These are phyloP conservation scores for Pseudogymnoascus sp. DNA, from an alignment of 2,329 filamentous ascomycete species.

Conservation along the genomic window DNA sequence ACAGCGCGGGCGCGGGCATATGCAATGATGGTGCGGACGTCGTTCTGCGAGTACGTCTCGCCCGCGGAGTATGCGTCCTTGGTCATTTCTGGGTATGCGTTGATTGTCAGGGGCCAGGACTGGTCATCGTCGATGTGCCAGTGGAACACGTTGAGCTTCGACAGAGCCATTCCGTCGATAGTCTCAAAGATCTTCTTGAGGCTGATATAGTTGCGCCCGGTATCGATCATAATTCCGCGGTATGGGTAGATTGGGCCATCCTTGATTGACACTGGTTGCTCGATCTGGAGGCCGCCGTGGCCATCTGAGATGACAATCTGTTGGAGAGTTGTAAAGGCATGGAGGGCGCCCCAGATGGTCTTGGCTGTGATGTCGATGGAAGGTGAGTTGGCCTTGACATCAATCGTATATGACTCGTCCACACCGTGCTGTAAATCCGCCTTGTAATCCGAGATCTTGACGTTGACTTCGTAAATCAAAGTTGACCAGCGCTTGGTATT, in stretches of 20 bases:
- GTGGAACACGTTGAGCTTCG: slow-evolving; percentile 76
- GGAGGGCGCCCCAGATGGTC: slow-evolving; percentile 61
- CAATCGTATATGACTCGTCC: slow-evolving; percentile 70
- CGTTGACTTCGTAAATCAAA: slow-evolving; percentile 36
- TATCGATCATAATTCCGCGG: slow-evolving; percentile 72
- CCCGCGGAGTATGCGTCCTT: slow-evolving; percentile 65
- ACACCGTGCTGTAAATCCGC: slow-evolving; percentile 50
- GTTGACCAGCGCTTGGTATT: slow-evolving; percentile 25
- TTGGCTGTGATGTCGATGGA: slow-evolving; percentile 47
- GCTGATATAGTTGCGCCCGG: slow-evolving; percentile 63
- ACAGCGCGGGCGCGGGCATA: slow-evolving; percentile 64
- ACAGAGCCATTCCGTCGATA: slow-evolving; percentile 68
- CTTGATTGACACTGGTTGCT: slow-evolving; percentile 59
- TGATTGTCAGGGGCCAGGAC: slow-evolving; percentile 75
- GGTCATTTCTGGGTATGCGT: slow-evolving; percentile 62
- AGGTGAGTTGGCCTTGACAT: slow-evolving; percentile 40
- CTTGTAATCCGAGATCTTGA: slow-evolving; percentile 38
- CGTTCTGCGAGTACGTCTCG: slow-evolving; percentile 57
- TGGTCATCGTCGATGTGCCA: slow-evolving; percentile 75
- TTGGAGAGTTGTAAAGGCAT: slow-evolving; percentile 65
- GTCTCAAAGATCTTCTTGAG: slow-evolving; percentile 64
- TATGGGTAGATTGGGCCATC: slow-evolving; percentile 68
- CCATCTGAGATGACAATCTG: slow-evolving; percentile 73
- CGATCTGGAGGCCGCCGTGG: slow-evolving; percentile 49
- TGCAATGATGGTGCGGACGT: slow-evolving; percentile 60